These are phyloP conservation scores for Yarrowia deformans DNA, from an alignment of 805 yeast species.

Conservation along the genomic window DNA sequence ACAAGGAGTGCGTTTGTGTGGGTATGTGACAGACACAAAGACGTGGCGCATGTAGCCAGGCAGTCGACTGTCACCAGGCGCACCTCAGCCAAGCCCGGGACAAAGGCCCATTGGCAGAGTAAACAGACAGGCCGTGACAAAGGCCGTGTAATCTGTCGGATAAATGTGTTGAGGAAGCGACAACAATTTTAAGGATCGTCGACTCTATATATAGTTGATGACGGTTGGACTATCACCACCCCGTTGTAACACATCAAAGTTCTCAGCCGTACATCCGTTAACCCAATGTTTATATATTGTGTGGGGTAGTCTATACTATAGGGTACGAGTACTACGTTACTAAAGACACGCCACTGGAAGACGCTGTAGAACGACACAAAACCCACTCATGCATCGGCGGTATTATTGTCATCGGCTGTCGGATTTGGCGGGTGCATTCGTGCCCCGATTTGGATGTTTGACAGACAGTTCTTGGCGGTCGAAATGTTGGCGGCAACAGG, in stretches of 20 bases:
- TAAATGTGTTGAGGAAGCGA: background rate
- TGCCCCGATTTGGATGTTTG: slow-evolving; percentile 11
- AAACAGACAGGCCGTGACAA: background rate
- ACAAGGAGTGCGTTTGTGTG: background rate
- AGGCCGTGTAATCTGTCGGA: background rate
- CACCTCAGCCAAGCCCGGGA: slow-evolving; percentile 6
- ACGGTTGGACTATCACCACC: no score
- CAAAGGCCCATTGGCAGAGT: background rate
- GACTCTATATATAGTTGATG: no score
- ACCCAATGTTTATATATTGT: slow-evolving; percentile 9
- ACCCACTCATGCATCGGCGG: background rate
- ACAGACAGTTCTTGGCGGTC: no score
- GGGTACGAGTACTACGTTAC: no score
- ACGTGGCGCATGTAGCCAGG: background rate
- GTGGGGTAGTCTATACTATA: slow-evolving; percentile 5
- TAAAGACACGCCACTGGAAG: background rate
- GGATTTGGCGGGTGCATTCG: slow-evolving; percentile 1
- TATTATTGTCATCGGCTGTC: background rate
- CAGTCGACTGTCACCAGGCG: background rate
- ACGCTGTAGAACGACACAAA: slow-evolving; percentile 6
- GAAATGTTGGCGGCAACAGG: no score
- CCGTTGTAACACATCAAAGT: background rate
- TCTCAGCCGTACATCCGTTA: slow-evolving; percentile 34
- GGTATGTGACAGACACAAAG: background rate
- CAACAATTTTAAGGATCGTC: no score